Base-by-base conservation (phyloP, 805 yeast species). In the Wickerhamomyces strasburgensis region DNA sequence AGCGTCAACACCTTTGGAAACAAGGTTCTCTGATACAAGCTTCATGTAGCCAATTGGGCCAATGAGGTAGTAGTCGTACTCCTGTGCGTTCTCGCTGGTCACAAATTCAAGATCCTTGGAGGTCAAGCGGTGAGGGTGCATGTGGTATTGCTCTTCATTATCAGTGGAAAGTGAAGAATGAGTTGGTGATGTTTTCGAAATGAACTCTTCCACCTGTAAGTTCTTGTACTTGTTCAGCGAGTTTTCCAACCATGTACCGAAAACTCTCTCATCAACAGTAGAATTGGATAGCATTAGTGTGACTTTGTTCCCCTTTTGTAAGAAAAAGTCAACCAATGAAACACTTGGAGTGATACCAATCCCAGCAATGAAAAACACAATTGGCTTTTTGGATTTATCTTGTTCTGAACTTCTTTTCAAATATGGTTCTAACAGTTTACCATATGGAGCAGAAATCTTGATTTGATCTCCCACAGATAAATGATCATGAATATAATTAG, bases 301-400 rank as follows among this genome's bases (percentile, higher is more conserved):
- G 7, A 51, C 55, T 1, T 35, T 15, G 19, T 43, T 38, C 3
- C 52, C 51, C 14, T 16, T 38, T 10, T 35, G 13, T 8, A 49
- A 26, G 40, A 44, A 51, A 34, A 33, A 49, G 49, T 74, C 74
- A 14, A 68, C 52, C 52, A 78, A 70, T 6, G 84, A 64, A 24
- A 80, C 48, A 23, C 76, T 39, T 24, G 88, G 87, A 5, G 87
- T 81, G 34, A 76, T 73, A 43, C 86, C 87, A 38, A 78, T 75
- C 36, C 88, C 88, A 33, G 79, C 83, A 15, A 75, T 66, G 37
- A 78, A 58, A 19, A 78, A 54, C 2, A 70, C 63, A 15, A 65
- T 51, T 18, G 67, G 64, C 24, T 27, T 30, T 4, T 37, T 21
- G 13, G 57, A 43, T 32, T 52, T 31, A n/a, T 43, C 31, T 32